Evolutionary conservation across 495 filamentous ascomycete genomes (phyloP), one percentile per base, ranked within the genome.

Genomic region (Hypoxylon cercidicola): DNA sequence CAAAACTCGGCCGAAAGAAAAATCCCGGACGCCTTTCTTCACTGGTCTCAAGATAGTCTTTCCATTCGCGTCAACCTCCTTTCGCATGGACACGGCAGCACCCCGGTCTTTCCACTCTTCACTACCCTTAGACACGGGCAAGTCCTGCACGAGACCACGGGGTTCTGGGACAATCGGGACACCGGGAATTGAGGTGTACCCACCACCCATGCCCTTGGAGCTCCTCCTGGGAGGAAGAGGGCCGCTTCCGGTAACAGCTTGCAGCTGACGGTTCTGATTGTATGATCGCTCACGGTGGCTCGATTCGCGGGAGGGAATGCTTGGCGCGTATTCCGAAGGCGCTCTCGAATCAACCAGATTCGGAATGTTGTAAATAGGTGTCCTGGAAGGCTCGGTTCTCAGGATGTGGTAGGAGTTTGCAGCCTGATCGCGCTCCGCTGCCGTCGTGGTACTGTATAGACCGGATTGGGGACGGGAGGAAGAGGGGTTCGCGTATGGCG

Each of bases 11-110:
- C 93, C 93, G 77, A 99, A 99, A 39, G 88, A 88, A 75, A 99
- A 99, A 79, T 99, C 96, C 59, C 93, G 90, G 9, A 98, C 95
- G 10, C 96, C 95, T 75, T 98, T 98, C 80, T 98, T 99, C 51
- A 97, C 89, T 54, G 87, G 86, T 66, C 90, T 88, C 64, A 91
- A 84, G 1, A 96, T 85, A 12, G 91, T 88, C 64, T 90, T 89
- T 19, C 95, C 95, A 62, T 90, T 91, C 37, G 88, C 85, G 78
- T 97, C 96, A 12, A 84, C 77, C 74, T 97, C 94, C 73, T 90
- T 88, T 55, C 88, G 85, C 39, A 92, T 79, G 7, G 87, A 84
- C 10, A 95, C 86, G 1, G 95, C 91, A 4, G 95, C 95, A 37
- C 95, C 94, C 53, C 87, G 88, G 18, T 99, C 95, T 75, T 97